phyloP scores from a whole-genome alignment of 2,329 filamentous ascomycete species.

The Aspergillus ibericus region DNA sequence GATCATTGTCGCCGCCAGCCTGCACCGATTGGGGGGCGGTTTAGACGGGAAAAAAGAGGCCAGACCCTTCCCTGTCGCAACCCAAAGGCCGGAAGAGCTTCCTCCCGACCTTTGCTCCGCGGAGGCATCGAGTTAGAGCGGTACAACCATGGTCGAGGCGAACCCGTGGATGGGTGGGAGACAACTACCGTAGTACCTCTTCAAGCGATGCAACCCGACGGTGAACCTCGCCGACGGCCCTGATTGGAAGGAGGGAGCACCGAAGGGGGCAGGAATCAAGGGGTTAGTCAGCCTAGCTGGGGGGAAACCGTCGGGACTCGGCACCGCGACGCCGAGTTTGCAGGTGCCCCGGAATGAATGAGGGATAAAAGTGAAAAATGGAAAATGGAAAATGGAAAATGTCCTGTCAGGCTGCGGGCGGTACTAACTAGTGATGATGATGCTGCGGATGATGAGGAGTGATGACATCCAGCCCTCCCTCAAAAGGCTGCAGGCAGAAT shows the following conservation, averaged over 20 bases:
- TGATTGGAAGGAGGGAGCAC: background rate
- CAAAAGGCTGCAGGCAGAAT: too few species aligned
- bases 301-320: background rate
- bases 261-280: background rate
- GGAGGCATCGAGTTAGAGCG: background rate
- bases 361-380: background rate
- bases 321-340: background rate
- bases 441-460: background rate
- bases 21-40: background rate
- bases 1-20: background rate
- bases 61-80: background rate
- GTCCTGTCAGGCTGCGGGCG: background rate
- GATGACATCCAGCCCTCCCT: background rate
- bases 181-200: background rate
- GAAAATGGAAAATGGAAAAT: background rate
- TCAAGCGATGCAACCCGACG: background rate
- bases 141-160: background rate
- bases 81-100: background rate
- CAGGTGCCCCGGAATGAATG: background rate
- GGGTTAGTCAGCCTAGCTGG: constrained; percentile 5
- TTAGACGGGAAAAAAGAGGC: background rate
- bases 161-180: background rate
- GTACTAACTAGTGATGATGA: background rate
- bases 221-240: background rate
- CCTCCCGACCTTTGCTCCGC: background rate